Conservation (phyloP, 768 basidiomycete species). For the Crassisporium funariophilum region DNA sequence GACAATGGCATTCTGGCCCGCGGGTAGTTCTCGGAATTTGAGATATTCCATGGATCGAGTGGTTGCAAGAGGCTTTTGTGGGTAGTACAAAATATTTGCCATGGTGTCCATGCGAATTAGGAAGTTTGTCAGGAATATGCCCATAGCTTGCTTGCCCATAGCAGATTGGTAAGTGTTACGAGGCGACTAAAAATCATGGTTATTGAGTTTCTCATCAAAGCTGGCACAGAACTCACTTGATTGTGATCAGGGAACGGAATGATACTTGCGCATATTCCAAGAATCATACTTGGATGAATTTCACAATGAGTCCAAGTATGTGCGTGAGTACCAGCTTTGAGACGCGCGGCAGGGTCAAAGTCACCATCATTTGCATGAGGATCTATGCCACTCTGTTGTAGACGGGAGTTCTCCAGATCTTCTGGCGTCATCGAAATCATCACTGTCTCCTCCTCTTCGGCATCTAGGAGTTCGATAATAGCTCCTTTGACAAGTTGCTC, state of each 20-base stretch:
- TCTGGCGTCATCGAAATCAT: conserved; percentile 99
- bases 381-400: conserved; percentile 61
- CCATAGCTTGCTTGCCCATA: conserved; percentile 99
- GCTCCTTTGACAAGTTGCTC: conserved; percentile 83
- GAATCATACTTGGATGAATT: conserved; percentile 98
- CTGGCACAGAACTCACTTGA: conserved; percentile 58
- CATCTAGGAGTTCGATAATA: conserved; percentile 92
- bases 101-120: conserved; percentile 99
- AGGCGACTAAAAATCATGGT: conserved; percentile 66
- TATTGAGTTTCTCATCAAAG: neutral
- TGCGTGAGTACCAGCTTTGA: conserved; percentile 82
- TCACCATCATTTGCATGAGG: conserved; percentile 64
- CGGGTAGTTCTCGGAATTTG: conserved; percentile 97
- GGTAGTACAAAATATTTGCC: conserved; percentile 99
- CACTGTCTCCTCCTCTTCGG: conserved; percentile 98
- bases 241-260: conserved; percentile 99
- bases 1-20: conserved; percentile 98
- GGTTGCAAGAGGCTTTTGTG: conserved; percentile 97
- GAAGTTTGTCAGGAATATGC: conserved; percentile 97
- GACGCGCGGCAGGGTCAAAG: conserved; percentile 83
- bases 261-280: conserved; percentile 97
- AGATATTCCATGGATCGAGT: conserved; percentile 99
- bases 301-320: conserved; percentile 99
- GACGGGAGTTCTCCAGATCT: conserved; percentile 84
- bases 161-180: conserved; percentile 99